Percentiles rank a stretch among this genome's conserved stretches.
Evolutionary conservation across 2,329 filamentous ascomycete genomes (phyloP).

Genomic region (Fusarium sp.): DNA sequence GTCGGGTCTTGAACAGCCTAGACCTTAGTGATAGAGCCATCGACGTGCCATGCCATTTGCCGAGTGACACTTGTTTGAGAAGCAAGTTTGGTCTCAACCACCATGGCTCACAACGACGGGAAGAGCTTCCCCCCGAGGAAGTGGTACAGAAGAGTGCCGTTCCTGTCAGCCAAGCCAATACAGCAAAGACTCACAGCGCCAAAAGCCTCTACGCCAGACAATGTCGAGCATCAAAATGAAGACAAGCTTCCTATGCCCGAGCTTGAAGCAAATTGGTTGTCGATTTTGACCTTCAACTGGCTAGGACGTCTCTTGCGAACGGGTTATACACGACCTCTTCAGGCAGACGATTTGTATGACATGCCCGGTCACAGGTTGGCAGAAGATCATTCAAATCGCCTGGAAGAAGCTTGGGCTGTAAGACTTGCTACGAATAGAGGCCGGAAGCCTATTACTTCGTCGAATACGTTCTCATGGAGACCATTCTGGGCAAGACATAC

Average conservation of each 20-base stretch:
- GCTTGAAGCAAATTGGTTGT: conserved; percentile 13
- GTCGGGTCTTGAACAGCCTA: background rate
- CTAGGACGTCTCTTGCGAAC: conserved; percentile 8
- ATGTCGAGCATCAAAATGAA: conserved; percentile 1
- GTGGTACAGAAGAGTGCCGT: conserved; percentile 45
- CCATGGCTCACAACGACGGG: conserved; percentile 38
- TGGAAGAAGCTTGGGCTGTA: conserved; percentile 17
- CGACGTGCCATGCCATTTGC: background rate
- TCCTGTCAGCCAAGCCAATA: conserved; percentile 37
- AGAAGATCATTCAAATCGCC: conserved; percentile 16
- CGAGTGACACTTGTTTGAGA: background rate
- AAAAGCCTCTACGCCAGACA: background rate
- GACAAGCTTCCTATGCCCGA: conserved; percentile 9
- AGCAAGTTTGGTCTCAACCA: background rate
- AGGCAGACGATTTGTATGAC: conserved; percentile 18
- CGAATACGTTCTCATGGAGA: background rate
- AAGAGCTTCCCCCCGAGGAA: conserved; percentile 43
- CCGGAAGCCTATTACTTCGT: background rate
- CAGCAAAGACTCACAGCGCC: background rate
- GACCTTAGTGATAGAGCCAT: background rate
- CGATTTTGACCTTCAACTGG: conserved; percentile 19
- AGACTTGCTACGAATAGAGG: background rate
- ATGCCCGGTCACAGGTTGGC: conserved; percentile 16
- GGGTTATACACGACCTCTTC: conserved; percentile 22
- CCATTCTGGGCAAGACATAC: conserved; percentile 42